Percentiles rank a stretch among this genome's conserved stretches.
phyloP scores from a whole-genome alignment of 2,329 filamentous ascomycete genomes.

The Fusarium vanettenii region DNA sequence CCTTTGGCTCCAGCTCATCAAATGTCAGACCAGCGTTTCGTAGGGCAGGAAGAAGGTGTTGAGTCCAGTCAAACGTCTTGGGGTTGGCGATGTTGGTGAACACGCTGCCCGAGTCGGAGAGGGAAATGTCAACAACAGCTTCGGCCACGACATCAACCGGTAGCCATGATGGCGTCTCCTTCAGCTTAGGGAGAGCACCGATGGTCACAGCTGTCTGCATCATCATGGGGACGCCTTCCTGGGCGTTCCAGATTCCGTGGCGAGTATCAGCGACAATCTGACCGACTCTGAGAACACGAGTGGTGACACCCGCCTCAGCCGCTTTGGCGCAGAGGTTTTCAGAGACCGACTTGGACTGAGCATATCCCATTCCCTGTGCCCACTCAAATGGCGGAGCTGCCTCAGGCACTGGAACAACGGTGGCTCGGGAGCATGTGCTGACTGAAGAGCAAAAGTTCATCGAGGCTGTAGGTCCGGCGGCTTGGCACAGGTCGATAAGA shows the following conservation, averaged over 20 bases:
- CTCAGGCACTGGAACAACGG: constrained; percentile 51
- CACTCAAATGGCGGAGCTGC: constrained; percentile 48
- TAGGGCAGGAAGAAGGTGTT: constrained; percentile 61
- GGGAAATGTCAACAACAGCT: constrained; percentile 52
- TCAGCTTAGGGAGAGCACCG: constrained; percentile 58
- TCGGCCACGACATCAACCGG: constrained; percentile 56
- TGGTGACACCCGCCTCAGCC: constrained; percentile 45
- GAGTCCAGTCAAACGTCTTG: constrained; percentile 60
- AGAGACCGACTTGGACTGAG: constrained; percentile 53
- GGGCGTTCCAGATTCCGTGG: constrained; percentile 61
- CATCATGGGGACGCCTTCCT: constrained; percentile 64
- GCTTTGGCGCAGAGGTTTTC: constrained; percentile 54
- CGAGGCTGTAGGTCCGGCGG: constrained; percentile 22
- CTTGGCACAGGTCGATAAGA: constrained; percentile 55
- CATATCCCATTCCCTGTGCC: constrained; percentile 58
- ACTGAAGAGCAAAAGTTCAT: constrained; percentile 67
- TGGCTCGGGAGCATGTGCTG: constrained; percentile 53
- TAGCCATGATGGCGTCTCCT: constrained; percentile 57
- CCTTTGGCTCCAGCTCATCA: constrained; percentile 53
- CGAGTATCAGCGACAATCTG: constrained; percentile 61
- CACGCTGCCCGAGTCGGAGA: constrained; percentile 45
- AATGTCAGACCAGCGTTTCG: constrained; percentile 55
- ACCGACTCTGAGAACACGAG: constrained; percentile 58
- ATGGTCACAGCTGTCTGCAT: constrained; percentile 58
- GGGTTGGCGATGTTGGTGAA: constrained; percentile 63